Evolutionary conservation across 2,329 filamentous ascomycete species (phyloP), one percentile per base, ranked within the genome.

Genomic region (Paecilomyces niveus): DNA sequence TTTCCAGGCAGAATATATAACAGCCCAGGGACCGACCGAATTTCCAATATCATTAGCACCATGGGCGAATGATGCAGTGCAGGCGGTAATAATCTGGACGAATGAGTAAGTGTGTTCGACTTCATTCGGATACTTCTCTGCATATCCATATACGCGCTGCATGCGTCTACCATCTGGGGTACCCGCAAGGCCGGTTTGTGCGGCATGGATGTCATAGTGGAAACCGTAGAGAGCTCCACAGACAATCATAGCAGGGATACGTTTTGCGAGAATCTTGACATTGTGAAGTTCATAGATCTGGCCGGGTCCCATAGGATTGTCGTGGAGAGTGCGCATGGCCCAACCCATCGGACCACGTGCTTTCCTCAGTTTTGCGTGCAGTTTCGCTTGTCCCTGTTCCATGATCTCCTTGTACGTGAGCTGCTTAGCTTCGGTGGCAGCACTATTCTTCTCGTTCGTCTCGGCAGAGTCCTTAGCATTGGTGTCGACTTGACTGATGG

Each of bases 151-250:
- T 59, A 89, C 86, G 51, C 82, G 79, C 67, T 82, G 77, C 87
- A 90, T 90, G 61, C 31, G 53, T 35, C 76, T 76, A 59, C 88
- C 89, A 61, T 92, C 89, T 6, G 88, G 88, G 1, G 89, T 90
- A 22, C 88, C 88, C 11, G 79, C 70, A 52, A 90, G 81, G 69
- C 89, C 89, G 56, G 80, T 79, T 78, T 92, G 89, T 3, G 88
- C 87, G 54, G 83, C 81, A 80, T 92, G 89, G 68, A 92, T 93
- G 65, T 93, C 89, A 76, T 92, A 93, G 81, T 92, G 80, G 26
- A 88, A 71, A 72, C 90, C 90, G 70, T 93, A 93, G 55, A 92
- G 82, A 15, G 79, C 69, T 57, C 80, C 88, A 63, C 79, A 80
- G 51, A 85, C 80, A 61, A 89, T 71, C 74, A 82, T 81, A 55